A percentile compares a stretch with the other conserved stretches of the same genome.
Evolutionary conservation across 2,329 filamentous ascomycete species (phyloP).

Genomic region (Fusarium tjaetaba): DNA sequence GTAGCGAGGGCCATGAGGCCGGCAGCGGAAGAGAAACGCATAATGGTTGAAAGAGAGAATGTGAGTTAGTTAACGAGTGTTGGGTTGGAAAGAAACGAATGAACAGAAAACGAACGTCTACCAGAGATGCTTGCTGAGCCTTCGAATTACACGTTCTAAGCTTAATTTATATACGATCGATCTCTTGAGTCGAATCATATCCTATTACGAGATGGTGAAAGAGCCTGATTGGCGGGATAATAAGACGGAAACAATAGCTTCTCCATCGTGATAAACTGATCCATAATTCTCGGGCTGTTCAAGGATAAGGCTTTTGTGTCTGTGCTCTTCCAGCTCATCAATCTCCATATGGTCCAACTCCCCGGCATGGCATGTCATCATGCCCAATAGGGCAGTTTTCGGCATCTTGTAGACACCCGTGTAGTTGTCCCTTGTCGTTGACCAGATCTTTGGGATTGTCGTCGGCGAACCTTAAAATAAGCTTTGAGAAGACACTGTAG

Average conservation of each 20-base stretch:
- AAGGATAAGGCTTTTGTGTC: not conserved
- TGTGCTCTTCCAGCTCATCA: not conserved
- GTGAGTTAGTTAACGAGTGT: conserved; percentile 6
- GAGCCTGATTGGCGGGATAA: conserved; percentile 21
- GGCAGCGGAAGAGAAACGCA: conserved; percentile 40
- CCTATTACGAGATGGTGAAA: not conserved
- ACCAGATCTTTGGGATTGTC: not conserved
- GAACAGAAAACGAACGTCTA: conserved; percentile 19
- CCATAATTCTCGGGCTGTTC: not conserved
- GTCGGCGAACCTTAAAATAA: not conserved
- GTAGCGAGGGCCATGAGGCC: conserved; percentile 38
- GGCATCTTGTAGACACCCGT: not conserved
- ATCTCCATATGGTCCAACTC: not conserved
- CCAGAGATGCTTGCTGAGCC: conserved; percentile 3
- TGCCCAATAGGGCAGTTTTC: not conserved
- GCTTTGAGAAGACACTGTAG: accelerated
- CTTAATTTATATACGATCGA: conserved; percentile 1
- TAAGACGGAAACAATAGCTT: not conserved
- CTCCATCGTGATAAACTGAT: not conserved
- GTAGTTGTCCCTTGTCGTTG: not conserved
- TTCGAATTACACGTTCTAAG: not conserved
- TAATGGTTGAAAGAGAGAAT: not conserved
- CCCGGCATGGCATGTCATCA: not conserved
- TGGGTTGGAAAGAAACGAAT: not conserved
- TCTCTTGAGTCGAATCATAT: not conserved